These are phyloP conservation scores for Stramenopiles sp. DNA, from an alignment of 352 stramenopile species.

Conservation along the genomic window DNA sequence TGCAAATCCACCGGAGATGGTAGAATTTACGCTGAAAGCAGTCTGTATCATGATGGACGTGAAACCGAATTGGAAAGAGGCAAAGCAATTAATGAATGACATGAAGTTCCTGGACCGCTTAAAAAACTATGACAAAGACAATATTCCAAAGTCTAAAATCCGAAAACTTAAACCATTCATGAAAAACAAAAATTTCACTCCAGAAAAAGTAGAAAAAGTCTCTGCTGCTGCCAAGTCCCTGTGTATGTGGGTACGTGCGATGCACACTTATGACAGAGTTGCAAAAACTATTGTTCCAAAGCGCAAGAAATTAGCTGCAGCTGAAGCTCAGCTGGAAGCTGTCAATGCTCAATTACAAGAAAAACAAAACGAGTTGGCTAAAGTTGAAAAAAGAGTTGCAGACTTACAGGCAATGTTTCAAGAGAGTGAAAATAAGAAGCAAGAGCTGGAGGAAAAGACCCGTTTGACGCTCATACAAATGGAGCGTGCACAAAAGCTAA, in stretches of 20 bases:
- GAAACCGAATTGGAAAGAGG: constrained; percentile 71
- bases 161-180: constrained; percentile 68
- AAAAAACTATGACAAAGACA: constrained; percentile 67
- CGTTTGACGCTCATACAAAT: constrained; percentile 61
- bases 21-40: constrained; percentile 70
- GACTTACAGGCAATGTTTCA: constrained; percentile 40
- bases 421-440: constrained; percentile 56
- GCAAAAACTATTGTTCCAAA: constrained; percentile 78
- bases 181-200: constrained; percentile 61
- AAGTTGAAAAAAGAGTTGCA: constrained; percentile 18
- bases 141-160: constrained; percentile 60
- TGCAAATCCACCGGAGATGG: constrained; percentile 49
- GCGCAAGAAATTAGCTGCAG: constrained; percentile 58
- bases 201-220: constrained; percentile 71
- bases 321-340: constrained; percentile 53
- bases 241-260: constrained; percentile 77
- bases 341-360: constrained; percentile 58
- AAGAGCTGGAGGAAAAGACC: constrained; percentile 64
- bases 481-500: constrained; percentile 58
- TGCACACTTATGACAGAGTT: constrained; percentile 78
- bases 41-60: constrained; percentile 61
- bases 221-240: constrained; percentile 66
- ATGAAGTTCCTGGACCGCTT: constrained; percentile 71
- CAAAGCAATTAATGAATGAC: constrained; percentile 64
- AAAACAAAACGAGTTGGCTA: constrained; percentile 50